Conservation (phyloP, 2,329 filamentous ascomycete genomes). For the Cordyceps cicadae region DNA sequence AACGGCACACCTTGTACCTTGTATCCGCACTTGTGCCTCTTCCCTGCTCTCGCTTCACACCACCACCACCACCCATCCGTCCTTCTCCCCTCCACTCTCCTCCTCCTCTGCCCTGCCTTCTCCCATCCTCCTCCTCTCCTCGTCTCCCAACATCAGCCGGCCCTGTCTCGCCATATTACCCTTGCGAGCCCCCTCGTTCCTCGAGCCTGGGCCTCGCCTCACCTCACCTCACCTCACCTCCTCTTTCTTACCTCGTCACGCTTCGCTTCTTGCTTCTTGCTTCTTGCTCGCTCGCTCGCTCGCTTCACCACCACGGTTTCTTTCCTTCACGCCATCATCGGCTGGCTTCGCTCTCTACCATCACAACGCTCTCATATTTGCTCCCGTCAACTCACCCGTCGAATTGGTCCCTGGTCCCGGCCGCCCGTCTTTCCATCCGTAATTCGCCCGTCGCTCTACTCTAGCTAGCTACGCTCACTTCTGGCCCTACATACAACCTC, state of each 20-base stretch:
- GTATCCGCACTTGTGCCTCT: background rate
- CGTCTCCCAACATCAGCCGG: conserved; percentile 5
- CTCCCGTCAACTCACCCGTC: background rate
- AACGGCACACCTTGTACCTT: too few species aligned
- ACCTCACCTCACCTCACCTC: background rate
- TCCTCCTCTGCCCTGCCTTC: conserved; percentile 11
- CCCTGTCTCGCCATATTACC: background rate
- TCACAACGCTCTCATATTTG: background rate
- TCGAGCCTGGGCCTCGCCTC: conserved; percentile 7
- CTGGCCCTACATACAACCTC: background rate
- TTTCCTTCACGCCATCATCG: conserved; percentile 2
- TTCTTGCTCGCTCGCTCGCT: conserved; percentile 4
- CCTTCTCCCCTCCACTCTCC: background rate
- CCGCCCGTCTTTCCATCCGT: background rate
- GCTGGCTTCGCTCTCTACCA: background rate
- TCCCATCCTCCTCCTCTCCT: background rate
- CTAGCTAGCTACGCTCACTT: background rate
- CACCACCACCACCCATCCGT: too few species aligned
- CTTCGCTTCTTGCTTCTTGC: background rate
- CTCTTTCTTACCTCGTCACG: too few species aligned
- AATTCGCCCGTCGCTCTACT: background rate
- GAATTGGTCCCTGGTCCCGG: fast-evolving
- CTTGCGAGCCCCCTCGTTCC: background rate
- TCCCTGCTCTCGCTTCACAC: background rate
- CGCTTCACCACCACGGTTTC: conserved; percentile 13